Evolutionary conservation across 345 rosid genomes (phyloP).

Genomic region (Camelina neglecta): DNA sequence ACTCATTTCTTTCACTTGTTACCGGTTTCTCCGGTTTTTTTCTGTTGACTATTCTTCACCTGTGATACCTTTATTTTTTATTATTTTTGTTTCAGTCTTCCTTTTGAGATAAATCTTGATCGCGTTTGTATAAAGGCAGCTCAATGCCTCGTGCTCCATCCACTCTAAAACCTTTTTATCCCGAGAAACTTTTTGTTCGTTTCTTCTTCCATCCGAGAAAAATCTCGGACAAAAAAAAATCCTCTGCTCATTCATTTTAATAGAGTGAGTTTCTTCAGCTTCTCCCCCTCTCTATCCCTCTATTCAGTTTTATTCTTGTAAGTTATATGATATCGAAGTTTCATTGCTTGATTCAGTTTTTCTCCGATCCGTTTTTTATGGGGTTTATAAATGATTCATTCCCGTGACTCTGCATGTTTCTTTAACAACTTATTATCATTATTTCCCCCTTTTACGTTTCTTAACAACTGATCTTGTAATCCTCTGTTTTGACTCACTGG

Average conservation of each 20-base stretch:
- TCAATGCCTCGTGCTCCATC: constrained; percentile 45
- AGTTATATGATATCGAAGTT: constrained; percentile 15
- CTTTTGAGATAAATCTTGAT: background rate
- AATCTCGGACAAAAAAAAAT: background rate
- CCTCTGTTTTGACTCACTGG: background rate
- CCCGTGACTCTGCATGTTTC: constrained; percentile 28
- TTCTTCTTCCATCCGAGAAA: background rate
- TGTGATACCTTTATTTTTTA: background rate
- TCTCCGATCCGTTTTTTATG: constrained; percentile 46
- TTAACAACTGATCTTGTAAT: background rate
- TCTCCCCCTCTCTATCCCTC: background rate
- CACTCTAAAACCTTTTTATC: constrained; percentile 34
- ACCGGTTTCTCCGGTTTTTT: constrained; percentile 33
- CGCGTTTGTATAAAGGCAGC: constrained; percentile 37
- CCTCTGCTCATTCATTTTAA: background rate
- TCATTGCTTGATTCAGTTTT: constrained; percentile 26
- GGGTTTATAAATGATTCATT: constrained; percentile 41
- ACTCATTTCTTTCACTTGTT: background rate
- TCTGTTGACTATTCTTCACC: constrained; percentile 30
- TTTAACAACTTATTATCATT: no score
- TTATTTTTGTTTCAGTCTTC: background rate
- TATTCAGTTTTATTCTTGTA: background rate
- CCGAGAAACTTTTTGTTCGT: constrained; percentile 1
- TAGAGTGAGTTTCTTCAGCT: constrained; percentile 43
- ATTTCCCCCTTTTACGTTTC: no score